phyloP scores from a whole-genome alignment of 441 rosid genomes.

The Populus hybrid region DNA sequence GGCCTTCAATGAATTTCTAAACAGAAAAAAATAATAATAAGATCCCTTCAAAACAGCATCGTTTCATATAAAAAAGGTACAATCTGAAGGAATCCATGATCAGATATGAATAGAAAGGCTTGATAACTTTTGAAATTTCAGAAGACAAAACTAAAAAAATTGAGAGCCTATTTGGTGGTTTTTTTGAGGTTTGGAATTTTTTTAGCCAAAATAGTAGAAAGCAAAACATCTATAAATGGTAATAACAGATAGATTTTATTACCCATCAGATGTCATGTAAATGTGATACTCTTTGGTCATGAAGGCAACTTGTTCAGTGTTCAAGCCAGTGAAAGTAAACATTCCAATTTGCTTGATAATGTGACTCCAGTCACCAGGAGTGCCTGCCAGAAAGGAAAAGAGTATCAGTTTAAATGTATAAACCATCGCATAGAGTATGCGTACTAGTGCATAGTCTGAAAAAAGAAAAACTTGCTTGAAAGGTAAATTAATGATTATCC shows the following conservation, averaged over 20 bases:
- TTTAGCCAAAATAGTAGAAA: not conserved
- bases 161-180: not conserved
- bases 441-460: not conserved
- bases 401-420: not conserved
- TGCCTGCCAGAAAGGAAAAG: conserved; percentile 37
- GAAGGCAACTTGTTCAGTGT: conserved; percentile 61
- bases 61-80: not conserved
- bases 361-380: conserved; percentile 92
- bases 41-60: not conserved
- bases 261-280: conserved; percentile 93
- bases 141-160: not conserved
- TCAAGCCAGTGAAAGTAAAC: conserved; percentile 85
- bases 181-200: not conserved
- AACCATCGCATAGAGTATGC: not conserved
- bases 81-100: not conserved
- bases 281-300: conserved; percentile 78
- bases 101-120: not conserved
- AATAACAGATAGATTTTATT: conserved; percentile 7
- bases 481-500: not conserved
- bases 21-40: no score
- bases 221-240: not conserved
- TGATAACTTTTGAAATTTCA: not conserved
- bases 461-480: not conserved
- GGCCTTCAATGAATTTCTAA: not conserved
- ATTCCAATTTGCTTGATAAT: conserved; percentile 82